Percentiles rank a stretch among this genome's conserved stretches.
Evolutionary conservation across 768 basidiomycete species (phyloP).

Genomic region (Xerocomus potaroensis): DNA sequence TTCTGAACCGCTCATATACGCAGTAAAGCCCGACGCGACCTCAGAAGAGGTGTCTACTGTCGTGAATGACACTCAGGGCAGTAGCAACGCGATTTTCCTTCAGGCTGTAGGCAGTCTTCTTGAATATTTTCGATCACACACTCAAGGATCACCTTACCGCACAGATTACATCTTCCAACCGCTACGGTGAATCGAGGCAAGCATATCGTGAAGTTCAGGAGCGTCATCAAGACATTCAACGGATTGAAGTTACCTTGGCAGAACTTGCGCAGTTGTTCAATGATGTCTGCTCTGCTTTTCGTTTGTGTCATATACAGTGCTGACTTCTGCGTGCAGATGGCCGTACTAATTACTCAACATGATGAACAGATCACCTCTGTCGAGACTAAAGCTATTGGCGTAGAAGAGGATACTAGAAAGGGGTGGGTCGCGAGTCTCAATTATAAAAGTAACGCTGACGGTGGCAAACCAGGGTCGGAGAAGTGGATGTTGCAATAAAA

Average conservation of each 20-base stretch:
- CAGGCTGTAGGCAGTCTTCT: conserved; percentile 48
- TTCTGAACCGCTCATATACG: background rate
- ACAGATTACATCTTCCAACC: conserved; percentile 70
- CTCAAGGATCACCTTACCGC: background rate
- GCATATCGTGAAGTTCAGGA: conserved; percentile 88
- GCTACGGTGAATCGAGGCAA: conserved; percentile 77
- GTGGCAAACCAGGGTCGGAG: conserved; percentile 41
- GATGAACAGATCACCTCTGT: conserved; percentile 66
- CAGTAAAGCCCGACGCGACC: conserved; percentile 86
- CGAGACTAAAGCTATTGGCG: conserved; percentile 56
- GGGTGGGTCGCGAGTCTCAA: conserved; percentile 46
- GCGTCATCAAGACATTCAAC: conserved; percentile 78
- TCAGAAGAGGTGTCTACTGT: conserved; percentile 71
- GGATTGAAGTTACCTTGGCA: conserved; percentile 82
- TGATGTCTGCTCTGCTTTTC: conserved; percentile 48
- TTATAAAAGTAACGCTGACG: background rate
- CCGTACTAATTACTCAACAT: conserved; percentile 72
- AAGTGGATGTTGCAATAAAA: conserved; percentile 64
- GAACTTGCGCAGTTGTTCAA: conserved; percentile 86
- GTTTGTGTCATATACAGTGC: background rate
- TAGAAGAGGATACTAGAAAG: conserved; percentile 63
- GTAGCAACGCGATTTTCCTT: conserved; percentile 67
- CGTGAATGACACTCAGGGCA: conserved; percentile 58
- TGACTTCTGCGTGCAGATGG: conserved; percentile 51
- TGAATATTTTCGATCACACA: background rate